Percentiles rank a stretch among this genome's conserved stretches.
These are phyloP conservation scores for Rhazya stricta DNA, from an alignment of 257 asterid genomes.

Conservation along the genomic window DNA sequence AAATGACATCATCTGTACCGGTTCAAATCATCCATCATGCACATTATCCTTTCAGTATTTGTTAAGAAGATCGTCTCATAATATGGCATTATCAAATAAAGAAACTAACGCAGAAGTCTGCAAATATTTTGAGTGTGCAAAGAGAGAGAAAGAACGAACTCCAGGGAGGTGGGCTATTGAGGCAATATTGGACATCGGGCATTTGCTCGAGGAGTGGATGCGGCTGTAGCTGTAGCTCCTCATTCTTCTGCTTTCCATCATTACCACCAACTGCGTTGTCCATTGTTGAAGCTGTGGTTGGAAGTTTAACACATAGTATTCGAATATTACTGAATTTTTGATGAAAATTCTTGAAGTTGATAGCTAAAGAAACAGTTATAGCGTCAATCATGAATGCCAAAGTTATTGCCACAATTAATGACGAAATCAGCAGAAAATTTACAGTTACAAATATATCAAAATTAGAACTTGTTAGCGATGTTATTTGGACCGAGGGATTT, in stretches of 20 bases:
- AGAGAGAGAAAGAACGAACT: conserved; percentile 26
- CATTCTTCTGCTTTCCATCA: conserved; percentile 15
- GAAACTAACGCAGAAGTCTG: neutral
- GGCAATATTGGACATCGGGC: conserved; percentile 60
- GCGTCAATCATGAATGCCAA: neutral
- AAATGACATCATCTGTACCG: neutral
- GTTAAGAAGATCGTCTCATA: neutral
- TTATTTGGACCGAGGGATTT: too few species aligned
- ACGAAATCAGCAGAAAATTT: neutral
- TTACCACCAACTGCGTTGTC: conserved; percentile 3
- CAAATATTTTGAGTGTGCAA: neutral
- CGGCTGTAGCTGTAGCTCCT: conserved; percentile 26
- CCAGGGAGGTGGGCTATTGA: conserved; percentile 76
- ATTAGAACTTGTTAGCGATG: neutral
- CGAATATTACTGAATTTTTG: neutral
- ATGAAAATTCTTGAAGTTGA: neutral
- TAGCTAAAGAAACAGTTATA: conserved; percentile 11
- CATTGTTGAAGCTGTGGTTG: conserved; percentile 23
- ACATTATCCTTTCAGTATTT: neutral
- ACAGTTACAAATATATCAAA: conserved; percentile 1
- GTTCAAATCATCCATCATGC: too few species aligned
- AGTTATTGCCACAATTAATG: conserved; percentile 1
- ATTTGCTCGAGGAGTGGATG: conserved; percentile 63
- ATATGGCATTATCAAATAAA: neutral
- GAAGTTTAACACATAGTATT: neutral